phyloP scores from a whole-genome alignment of 163 green algal species.

The Chlamydomonas reinhardtii region DNA sequence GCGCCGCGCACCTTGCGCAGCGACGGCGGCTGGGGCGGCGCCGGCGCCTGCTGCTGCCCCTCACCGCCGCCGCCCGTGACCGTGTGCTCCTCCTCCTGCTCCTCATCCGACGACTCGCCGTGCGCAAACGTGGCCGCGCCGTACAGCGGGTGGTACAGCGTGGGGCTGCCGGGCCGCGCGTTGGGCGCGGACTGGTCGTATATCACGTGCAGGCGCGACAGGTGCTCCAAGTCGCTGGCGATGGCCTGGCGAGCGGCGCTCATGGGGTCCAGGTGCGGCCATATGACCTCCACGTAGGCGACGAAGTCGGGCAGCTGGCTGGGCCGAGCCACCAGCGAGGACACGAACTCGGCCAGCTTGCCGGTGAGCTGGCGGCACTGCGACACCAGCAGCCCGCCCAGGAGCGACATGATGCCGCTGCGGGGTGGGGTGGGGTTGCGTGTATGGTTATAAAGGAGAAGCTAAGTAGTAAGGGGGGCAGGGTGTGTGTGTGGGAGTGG shows the following conservation, averaged over 20 bases:
- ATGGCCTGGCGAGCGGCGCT: constrained; percentile 48
- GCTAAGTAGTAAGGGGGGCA: no score
- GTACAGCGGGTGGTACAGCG: constrained; percentile 32
- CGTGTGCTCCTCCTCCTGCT: neutral
- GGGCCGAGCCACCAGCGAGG: constrained; percentile 33
- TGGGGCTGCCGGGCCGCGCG: constrained; percentile 24
- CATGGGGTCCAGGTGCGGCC: constrained; percentile 51
- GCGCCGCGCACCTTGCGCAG: constrained; percentile 10
- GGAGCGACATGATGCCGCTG: constrained; percentile 52
- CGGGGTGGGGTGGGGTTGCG: neutral
- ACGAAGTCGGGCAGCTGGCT: constrained; percentile 55
- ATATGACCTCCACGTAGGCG: constrained; percentile 48
- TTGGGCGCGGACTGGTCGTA: constrained; percentile 14
- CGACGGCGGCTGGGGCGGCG: neutral
- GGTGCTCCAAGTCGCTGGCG: constrained; percentile 33
- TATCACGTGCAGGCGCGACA: constrained; percentile 43
- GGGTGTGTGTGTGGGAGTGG: no score
- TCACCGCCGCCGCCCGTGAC: no score
- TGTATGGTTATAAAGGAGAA: no score
- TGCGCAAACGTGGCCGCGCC: neutral
- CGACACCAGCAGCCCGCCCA: constrained; percentile 49
- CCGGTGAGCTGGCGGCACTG: constrained; percentile 8
- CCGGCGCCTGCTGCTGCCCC: no score
- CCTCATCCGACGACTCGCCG: neutral
- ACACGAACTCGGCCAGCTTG: constrained; percentile 39